Evolutionary conservation across 805 yeast species (phyloP), one percentile per base, ranked within the genome.

Genomic region (Pichia rugopelliculosa): DNA sequence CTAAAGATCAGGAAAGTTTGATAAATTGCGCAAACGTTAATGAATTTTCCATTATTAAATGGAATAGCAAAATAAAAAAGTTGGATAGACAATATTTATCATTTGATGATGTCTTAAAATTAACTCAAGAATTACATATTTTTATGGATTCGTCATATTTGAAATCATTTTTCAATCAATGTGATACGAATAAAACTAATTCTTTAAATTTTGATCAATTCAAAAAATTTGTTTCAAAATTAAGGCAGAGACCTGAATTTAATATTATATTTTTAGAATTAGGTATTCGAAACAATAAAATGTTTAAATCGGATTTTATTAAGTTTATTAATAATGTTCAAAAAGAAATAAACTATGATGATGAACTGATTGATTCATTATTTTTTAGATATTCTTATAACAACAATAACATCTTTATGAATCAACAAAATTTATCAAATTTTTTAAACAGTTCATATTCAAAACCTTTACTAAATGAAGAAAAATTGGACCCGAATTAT

Each of bases 131-230:
- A 49, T 72, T 88, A 36, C 88, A 88, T 54, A 81, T 91, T 33
- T 82, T 83, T 59, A 76, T 89, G 52, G 79, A 87, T 26, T 60
- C 71, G n/a, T 66, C 56, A 6, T 72, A 72, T 53, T 62, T 89
- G 12, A 63, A 62, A 17, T 56, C 61, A 0, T 63, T 80, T 3
- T 91, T 88, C 57, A 59, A 69, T 20, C 63, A 64, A 22, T 82
- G 81, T 2, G 88, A 80, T 55, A 58, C 57, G 0, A 75, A 71
- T 41, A 53, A 61, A 8, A 73, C 74, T 17, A 77, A 78, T 0
- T 73, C 73, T 24, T 66, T 91, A 21, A 75, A 77, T 52, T 89
- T 88, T 57, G 73, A 72, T 2, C 88, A 87, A 53, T 91, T 91
- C 64, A 84, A 86, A 59, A 60, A 62, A 20, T 88, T 90, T 64